phyloP scores from a whole-genome alignment of 139 green algal genomes.

The Spirogloea muscicola region DNA sequence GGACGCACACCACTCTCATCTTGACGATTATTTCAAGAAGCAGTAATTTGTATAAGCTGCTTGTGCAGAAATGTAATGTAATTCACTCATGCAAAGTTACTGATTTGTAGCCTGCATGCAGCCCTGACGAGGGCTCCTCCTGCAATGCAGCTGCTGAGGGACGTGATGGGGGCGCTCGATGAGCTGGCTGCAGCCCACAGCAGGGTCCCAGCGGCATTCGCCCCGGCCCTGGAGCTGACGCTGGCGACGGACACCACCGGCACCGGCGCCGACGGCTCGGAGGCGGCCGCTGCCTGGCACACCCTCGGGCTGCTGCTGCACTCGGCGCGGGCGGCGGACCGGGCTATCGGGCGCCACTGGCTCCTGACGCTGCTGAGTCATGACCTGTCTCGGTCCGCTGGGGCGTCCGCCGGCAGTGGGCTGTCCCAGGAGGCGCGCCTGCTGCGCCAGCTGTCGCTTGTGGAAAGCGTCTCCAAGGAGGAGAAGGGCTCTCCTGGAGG shows the following conservation, averaged over 20 bases:
- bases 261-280: background rate
- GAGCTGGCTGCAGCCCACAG: constrained; percentile 15
- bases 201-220: constrained; percentile 9
- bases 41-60: no score
- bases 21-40: no score
- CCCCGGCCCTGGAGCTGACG: constrained; percentile 1
- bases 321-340: constrained; percentile 22
- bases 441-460: no score
- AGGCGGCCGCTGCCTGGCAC: constrained; percentile 15
- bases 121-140: no score
- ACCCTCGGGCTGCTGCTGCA: constrained; percentile 30
- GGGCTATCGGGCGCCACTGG: constrained; percentile 13
- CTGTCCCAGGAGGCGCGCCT: no score
- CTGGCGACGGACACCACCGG: constrained; percentile 5
- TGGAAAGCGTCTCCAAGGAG: no score
- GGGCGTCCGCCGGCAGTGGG: background rate
- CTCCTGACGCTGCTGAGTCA: constrained; percentile 26
- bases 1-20: no score
- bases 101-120: no score
- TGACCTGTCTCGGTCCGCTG: background rate
- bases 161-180: constrained; percentile 12
- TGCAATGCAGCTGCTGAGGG: constrained; percentile 16
- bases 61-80: no score
- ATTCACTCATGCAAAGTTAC: no score
- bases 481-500: no score